Evolutionary conservation across 225 moss, liverwort and hornwort species (phyloP), one percentile per base, ranked within the genome.

Genomic region (Pleurozium schreberi): DNA sequence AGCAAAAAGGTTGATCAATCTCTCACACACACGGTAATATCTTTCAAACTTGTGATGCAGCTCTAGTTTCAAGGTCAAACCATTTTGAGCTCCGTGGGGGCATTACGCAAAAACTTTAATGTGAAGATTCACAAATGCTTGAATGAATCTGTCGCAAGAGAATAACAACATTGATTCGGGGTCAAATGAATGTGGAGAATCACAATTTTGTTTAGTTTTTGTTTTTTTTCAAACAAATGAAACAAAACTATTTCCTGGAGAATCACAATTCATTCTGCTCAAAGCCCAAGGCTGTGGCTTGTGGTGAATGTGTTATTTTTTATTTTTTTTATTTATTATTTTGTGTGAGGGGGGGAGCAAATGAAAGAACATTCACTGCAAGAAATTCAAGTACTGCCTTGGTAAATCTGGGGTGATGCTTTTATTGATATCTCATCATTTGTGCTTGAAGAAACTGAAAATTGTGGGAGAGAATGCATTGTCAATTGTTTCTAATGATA

Each of bases 61-160:
- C 78, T 87, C 87, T 38, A 3, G 61, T 66, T 87, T 45, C 87
- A 84, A 87, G 84, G 90, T 90, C 87, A 84, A 78, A 87, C 55
- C 6, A 38, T 79, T 87, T 90, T 78, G 84, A 87, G 70, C 87
- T 47, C 60, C 61, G 61, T 42, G 77, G 68, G 68, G 28, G 42
- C 78, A 61, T 77, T 12, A 28, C 5, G 25, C 67, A 18, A 22
- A 53, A 34, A 61, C 50, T 61, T 78, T 84, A 87, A 84, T 84
- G 87, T 6, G 43, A n/a, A 40, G 60, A 52, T 87, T 87, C 60
- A 34, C 49, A 11, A 85, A 71, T 5, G 1, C 57, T 57, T 14
- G 34, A 76, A 75, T 14, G 34, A 76, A 75, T 50, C 59, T 47
- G 68, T 69, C 34, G 1, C 59, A 40, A 60, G 52, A 78, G 52